These are phyloP conservation scores for Glycyrrhiza uralensis DNA, from an alignment of 306 rosid species.

Conservation along the genomic window DNA sequence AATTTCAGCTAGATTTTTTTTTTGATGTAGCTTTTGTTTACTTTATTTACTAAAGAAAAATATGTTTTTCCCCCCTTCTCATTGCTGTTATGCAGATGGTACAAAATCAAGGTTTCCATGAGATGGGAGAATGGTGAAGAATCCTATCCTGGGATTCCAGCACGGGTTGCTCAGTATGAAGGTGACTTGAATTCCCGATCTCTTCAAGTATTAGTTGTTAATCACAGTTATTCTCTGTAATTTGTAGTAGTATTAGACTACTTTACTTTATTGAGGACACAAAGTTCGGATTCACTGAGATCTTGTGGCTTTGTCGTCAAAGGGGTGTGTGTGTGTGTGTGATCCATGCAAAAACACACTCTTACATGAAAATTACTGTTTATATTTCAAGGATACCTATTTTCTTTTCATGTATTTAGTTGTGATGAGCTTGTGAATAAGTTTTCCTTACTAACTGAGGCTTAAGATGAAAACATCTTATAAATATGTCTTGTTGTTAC, in stretches of 20 bases:
- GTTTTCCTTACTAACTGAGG: background rate
- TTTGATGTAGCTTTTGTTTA: background rate
- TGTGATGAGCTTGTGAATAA: background rate
- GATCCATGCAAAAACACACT: background rate
- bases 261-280: background rate
- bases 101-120: slow-evolving; percentile 78
- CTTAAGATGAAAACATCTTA: background rate
- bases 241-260: slow-evolving; percentile 14
- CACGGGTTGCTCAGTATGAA: slow-evolving; percentile 94
- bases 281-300: slow-evolving; percentile 16
- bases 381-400: background rate
- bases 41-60: background rate
- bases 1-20: background rate
- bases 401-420: background rate
- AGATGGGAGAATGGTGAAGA: slow-evolving; percentile 67
- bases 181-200: slow-evolving; percentile 41
- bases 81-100: slow-evolving; percentile 57
- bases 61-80: background rate
- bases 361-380: background rate
- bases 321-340: background rate
- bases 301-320: background rate
- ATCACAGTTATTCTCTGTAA: slow-evolving; percentile 2
- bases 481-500: background rate
- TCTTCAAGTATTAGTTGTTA: slow-evolving; percentile 13
- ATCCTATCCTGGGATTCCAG: slow-evolving; percentile 73